Evolutionary conservation across 2,329 filamentous ascomycete genomes (phyloP).

Genomic region (Diaporthe citri): DNA sequence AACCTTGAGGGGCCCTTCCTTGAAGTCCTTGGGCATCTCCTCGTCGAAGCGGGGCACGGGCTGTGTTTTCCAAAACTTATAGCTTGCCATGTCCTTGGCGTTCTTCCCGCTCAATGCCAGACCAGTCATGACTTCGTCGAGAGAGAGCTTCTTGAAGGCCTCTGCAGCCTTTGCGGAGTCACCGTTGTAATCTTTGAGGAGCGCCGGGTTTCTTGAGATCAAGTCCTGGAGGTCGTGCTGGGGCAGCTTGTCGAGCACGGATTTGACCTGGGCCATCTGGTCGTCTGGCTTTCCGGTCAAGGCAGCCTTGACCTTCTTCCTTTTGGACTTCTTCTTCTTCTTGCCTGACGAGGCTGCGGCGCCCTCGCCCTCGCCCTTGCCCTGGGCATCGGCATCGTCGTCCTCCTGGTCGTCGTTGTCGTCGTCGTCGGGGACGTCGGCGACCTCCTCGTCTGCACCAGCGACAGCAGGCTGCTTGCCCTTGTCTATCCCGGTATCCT

Average conservation of each 20-base stretch:
- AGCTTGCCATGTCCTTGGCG: conserved; percentile 94
- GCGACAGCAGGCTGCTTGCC: conserved; percentile 60
- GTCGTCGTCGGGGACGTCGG: conserved; percentile 54
- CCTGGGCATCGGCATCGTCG: conserved; percentile 49
- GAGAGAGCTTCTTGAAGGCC: conserved; percentile 71
- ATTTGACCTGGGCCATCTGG: conserved; percentile 58
- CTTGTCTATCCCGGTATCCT: conserved; percentile 54
- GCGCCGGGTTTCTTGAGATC: conserved; percentile 78
- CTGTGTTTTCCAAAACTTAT: conserved; percentile 99
- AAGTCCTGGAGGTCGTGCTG: conserved; percentile 73
- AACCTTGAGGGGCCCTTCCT: conserved; percentile 87
- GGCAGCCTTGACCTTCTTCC: conserved; percentile 69
- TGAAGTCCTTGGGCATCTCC: conserved; percentile 62
- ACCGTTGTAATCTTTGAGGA: conserved; percentile 68
- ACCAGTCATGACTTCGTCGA: conserved; percentile 81
- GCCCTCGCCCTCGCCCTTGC: conserved; percentile 40
- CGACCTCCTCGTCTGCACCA: conserved; percentile 60
- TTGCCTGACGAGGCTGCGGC: conserved; percentile 55
- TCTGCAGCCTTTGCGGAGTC: conserved; percentile 60
- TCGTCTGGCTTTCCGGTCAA: conserved; percentile 53
- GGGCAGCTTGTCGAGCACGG: conserved; percentile 66
- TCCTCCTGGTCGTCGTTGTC: conserved; percentile 53
- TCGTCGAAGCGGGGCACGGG: conserved; percentile 88
- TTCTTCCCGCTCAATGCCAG: conserved; percentile 86
- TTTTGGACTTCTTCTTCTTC: conserved; percentile 77